Conservation (phyloP, 163 green algal genomes). For the Prototheca cutis region DNA sequence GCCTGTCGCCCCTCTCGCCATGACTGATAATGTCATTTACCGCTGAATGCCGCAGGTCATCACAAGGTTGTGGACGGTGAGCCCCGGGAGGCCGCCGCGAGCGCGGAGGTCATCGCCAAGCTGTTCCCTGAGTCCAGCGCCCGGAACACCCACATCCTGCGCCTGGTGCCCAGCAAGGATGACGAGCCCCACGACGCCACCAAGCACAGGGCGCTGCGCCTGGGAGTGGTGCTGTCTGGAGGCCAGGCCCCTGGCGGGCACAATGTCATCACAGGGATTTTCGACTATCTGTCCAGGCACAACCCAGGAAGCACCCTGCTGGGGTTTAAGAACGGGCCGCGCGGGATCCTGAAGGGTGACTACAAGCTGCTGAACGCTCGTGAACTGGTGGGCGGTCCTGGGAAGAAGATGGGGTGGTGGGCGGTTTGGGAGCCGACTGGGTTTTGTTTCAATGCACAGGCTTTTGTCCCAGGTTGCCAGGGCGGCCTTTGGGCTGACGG, state of each 20-base stretch:
- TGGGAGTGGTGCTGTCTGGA: slow-evolving; percentile 50
- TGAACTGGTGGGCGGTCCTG: slow-evolving; percentile 20
- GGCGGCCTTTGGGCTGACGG: too few species aligned
- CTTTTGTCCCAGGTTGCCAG: too few species aligned
- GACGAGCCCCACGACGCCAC: neutral
- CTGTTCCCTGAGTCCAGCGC: slow-evolving; percentile 13
- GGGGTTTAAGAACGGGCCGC: slow-evolving; percentile 43
- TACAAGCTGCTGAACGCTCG: slow-evolving; percentile 27
- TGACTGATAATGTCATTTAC: too few species aligned
- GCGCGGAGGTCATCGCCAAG: slow-evolving; percentile 3
- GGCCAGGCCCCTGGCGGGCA: slow-evolving; percentile 52
- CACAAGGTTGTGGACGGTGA: slow-evolving; percentile 10
- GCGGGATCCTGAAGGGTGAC: slow-evolving; percentile 32
- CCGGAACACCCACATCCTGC: slow-evolving; percentile 2
- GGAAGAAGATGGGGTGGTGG: too few species aligned
- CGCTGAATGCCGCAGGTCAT: slow-evolving; percentile 9
- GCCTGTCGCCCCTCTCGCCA: too few species aligned
- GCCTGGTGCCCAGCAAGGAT: neutral
- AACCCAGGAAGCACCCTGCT: slow-evolving; percentile 38
- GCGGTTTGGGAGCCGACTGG: too few species aligned
- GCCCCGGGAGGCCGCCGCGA: slow-evolving; percentile 1
- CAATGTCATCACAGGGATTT: slow-evolving; percentile 57
- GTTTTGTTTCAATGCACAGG: too few species aligned
- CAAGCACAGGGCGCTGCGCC: slow-evolving; percentile 16
- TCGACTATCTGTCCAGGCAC: slow-evolving; percentile 38